Evolutionary conservation across 176 grass and related monocot genomes (phyloP), one percentile per base, ranked within the genome.

Genomic region (Chrysopogon serrulatus): DNA sequence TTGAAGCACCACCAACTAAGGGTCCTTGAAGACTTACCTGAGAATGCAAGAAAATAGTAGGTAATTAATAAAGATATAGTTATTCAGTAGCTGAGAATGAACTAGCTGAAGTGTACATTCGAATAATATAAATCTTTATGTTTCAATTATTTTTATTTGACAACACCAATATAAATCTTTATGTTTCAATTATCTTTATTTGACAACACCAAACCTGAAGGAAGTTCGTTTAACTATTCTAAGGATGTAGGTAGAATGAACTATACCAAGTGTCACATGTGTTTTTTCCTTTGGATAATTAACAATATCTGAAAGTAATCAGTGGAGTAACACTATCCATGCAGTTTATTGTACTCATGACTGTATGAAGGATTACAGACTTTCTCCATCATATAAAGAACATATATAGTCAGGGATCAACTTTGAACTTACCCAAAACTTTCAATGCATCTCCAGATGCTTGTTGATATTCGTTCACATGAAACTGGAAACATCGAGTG

Each of bases 1-100:
- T 98, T 93, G 88, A 98, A 98, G 84, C 96, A 98, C 96, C 96
- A 98, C 96, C 96, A 98, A 90, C 96, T 98, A 76, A 98, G 83
- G 80, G 85, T 94, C 87, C 96, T 98, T 65, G 79, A 90, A 65
- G 68, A 77, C 74, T 93, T 98, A 49, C 91, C 91, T 95, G 78
- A 36, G 84, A 45, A 82, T 86, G 82, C 44, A 84, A 77, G 31
- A 82, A 79, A 61, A 76, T 19, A 39, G 37, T 51, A 65, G 68
- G 53, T 56, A 72, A 73, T 71, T 65, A 67, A 84, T 71, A 67
- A 87, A 37, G 65, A 71, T 70, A 77, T 68, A 19, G 43, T 74
- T 19, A 83, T 61, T 53, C 36, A 34, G 74, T 60, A 32, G 30
- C 10, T 57, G 27, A 84, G 32, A 64, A 81, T 49, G 47, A 21